These are phyloP conservation scores for Hypoxylon cercidicola DNA, from an alignment of 495 filamentous ascomycete species.

Conservation along the genomic window DNA sequence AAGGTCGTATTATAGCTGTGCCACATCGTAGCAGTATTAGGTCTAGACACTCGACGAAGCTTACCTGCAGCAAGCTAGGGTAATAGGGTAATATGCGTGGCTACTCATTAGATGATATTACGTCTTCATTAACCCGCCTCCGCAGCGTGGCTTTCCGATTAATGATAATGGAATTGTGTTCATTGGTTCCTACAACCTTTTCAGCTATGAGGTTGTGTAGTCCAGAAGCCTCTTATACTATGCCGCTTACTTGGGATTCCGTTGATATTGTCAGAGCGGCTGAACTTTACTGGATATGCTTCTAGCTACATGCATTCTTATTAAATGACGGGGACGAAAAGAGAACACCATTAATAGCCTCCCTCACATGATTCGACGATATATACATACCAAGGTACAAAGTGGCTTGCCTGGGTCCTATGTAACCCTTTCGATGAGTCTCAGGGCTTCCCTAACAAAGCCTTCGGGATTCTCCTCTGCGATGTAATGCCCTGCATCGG, in stretches of 20 bases:
- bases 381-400: background rate
- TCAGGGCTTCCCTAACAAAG: slow-evolving; percentile 45
- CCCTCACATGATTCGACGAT: background rate
- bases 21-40: slow-evolving; percentile 10
- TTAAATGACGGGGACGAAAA: too few species aligned
- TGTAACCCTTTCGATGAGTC: slow-evolving; percentile 18
- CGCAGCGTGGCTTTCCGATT: background rate
- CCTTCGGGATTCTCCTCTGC: slow-evolving; percentile 54
- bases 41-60: slow-evolving; percentile 21
- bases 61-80: slow-evolving; percentile 20
- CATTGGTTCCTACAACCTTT: background rate
- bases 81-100: slow-evolving; percentile 7
- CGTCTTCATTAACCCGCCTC: slow-evolving; percentile 5
- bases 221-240: too few species aligned
- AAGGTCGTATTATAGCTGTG: slow-evolving; percentile 18
- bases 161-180: background rate
- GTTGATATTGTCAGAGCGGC: too few species aligned
- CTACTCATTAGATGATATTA: background rate
- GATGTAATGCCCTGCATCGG: slow-evolving; percentile 51
- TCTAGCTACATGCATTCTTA: too few species aligned
- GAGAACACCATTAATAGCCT: too few species aligned
- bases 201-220: background rate
- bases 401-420: slow-evolving; percentile 8
- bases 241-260: too few species aligned
- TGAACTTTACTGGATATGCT: too few species aligned